Evolutionary conservation across 495 filamentous ascomycete genomes (phyloP).

Genomic region (Neurospora intermedia): DNA sequence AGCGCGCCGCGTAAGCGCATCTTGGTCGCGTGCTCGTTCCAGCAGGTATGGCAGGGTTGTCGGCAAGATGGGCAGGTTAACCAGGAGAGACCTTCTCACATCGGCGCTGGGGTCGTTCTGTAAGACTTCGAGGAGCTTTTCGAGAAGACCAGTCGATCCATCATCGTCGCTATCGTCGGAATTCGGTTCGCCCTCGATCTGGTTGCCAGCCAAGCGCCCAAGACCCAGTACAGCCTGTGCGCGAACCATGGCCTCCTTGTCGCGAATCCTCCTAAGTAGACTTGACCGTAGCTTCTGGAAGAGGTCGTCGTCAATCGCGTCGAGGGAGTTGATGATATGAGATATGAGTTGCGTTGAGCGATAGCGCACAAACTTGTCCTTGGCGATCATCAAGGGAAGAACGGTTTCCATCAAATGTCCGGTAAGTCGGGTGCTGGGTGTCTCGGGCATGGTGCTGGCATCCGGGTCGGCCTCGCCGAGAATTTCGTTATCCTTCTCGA

Average conservation of each 20-base stretch:
- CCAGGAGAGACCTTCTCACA: slow-evolving; percentile 74
- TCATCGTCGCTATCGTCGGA: slow-evolving; percentile 55
- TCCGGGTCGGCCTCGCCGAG: slow-evolving; percentile 41
- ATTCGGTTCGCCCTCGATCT: slow-evolving; percentile 60
- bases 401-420: slow-evolving; percentile 55
- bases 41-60: slow-evolving; percentile 81
- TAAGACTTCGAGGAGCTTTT: slow-evolving; percentile 80
- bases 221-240: slow-evolving; percentile 91
- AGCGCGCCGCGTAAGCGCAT: slow-evolving; percentile 68
- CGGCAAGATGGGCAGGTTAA: slow-evolving; percentile 76
- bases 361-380: slow-evolving; percentile 89
- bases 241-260: slow-evolving; percentile 85
- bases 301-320: slow-evolving; percentile 79
- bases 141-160: slow-evolving; percentile 49
- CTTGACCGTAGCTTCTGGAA: slow-evolving; percentile 69
- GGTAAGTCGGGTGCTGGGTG: slow-evolving; percentile 69
- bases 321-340: slow-evolving; percentile 78
- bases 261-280: slow-evolving; percentile 72
- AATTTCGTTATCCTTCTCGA: slow-evolving; percentile 64
- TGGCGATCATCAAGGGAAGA: slow-evolving; percentile 60
- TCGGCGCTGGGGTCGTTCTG: slow-evolving; percentile 93
- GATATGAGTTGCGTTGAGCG: slow-evolving; percentile 80
- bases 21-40: slow-evolving; percentile 82
- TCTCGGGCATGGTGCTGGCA: slow-evolving; percentile 58
- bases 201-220: slow-evolving; percentile 71